These are phyloP conservation scores for Backusella mclennaniae DNA, from an alignment of 192 early-diverging fungal species.

Conservation along the genomic window DNA sequence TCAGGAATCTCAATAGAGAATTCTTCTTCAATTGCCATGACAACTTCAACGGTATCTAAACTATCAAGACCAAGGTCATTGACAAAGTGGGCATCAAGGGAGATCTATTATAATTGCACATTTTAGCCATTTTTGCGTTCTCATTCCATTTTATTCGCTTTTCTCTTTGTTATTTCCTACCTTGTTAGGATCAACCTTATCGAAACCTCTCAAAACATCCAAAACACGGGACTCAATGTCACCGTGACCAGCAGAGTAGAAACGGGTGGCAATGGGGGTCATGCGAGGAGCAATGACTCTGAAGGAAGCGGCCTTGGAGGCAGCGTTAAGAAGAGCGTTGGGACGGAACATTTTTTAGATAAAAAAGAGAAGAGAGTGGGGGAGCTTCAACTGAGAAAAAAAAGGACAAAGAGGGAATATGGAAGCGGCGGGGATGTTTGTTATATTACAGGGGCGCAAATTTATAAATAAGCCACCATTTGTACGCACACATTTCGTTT, in stretches of 20 bases:
- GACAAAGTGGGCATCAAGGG: conserved; percentile 82
- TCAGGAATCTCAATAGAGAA: conserved; percentile 98
- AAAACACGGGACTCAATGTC: conserved; percentile 86
- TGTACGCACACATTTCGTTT: background rate
- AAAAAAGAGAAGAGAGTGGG: conserved; percentile 1
- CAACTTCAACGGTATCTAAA: conserved; percentile 97
- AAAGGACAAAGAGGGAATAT: background rate
- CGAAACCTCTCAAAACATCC: conserved; percentile 90
- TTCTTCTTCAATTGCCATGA: conserved; percentile 99
- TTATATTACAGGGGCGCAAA: background rate
- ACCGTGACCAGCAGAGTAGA: conserved; percentile 69
- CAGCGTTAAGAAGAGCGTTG: conserved; percentile 34
- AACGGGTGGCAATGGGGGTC: conserved; percentile 53
- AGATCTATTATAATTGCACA: conserved; percentile 56
- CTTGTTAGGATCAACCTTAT: conserved; percentile 92
- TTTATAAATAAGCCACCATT: background rate
- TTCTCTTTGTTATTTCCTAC: conserved; percentile 47
- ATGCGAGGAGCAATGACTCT: conserved; percentile 30
- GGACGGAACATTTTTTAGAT: conserved; percentile 35
- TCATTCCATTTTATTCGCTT: background rate
- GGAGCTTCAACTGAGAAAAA: background rate
- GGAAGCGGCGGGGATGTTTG: background rate
- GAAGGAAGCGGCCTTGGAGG: conserved; percentile 39
- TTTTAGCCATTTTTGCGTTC: background rate
- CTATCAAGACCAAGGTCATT: conserved; percentile 95